Percentiles rank a stretch among this genome's conserved stretches.
Conservation (phyloP, 495 filamentous ascomycete genomes). For the Penicillium paradoxum region DNA sequence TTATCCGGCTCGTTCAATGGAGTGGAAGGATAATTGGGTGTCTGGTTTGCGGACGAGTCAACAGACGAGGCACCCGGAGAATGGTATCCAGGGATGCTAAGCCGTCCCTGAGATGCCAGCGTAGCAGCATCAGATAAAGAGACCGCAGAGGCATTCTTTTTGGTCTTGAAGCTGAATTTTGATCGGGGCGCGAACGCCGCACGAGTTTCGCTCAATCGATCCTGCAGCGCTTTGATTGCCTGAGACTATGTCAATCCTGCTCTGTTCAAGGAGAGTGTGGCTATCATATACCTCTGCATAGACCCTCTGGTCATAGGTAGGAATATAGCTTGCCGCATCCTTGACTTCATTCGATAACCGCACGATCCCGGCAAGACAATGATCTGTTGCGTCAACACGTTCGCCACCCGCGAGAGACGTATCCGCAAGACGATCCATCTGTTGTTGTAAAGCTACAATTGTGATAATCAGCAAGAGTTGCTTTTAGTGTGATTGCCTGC, state of each 20-base stretch:
- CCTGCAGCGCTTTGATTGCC: conserved; percentile 64
- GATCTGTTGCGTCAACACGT: conserved; percentile 60
- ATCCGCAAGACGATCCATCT: conserved; percentile 52
- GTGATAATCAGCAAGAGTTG: not conserved
- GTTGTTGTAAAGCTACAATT: conserved; percentile 52
- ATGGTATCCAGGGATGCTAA: conserved; percentile 37
- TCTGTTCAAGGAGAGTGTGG: not conserved
- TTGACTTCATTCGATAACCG: conserved; percentile 64
- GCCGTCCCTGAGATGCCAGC: conserved; percentile 45
- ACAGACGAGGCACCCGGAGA: conserved; percentile 42
- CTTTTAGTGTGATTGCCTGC: not conserved
- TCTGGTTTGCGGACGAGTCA: conserved; percentile 47
- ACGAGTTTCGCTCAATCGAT: conserved; percentile 57
- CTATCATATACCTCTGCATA: conserved; percentile 56
- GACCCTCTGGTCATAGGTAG: conserved; percentile 71
- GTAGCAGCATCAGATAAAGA: conserved; percentile 53
- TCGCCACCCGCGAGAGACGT: conserved; percentile 51
- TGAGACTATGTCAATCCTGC: conserved; percentile 21
- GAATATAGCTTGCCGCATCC: conserved; percentile 62
- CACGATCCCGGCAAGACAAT: conserved; percentile 61
- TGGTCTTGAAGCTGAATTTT: conserved; percentile 71
- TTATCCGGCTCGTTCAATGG: conserved; percentile 46
- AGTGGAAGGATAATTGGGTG: conserved; percentile 48
- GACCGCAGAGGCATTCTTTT: conserved; percentile 53
- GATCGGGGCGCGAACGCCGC: conserved; percentile 55